Percentiles rank a stretch among this genome's conserved stretches.
Conservation (phyloP, 148 eudicot genomes). For the Tetragonia tetragonoides region DNA sequence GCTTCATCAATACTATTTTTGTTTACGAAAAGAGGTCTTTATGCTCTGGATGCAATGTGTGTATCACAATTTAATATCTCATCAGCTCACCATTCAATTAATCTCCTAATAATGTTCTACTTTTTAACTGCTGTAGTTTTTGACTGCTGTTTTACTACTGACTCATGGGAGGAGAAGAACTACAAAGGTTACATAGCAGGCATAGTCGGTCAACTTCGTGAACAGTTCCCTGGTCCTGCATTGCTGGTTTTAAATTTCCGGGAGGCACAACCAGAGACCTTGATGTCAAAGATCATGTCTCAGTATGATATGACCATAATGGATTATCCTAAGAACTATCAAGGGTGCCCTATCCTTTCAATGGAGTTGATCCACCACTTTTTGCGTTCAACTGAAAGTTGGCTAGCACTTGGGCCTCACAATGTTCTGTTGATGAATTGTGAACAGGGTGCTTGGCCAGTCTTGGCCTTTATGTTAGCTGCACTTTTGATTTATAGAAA, state of each 20-base stretch:
- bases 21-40: too few species aligned
- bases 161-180: slow-evolving; percentile 50
- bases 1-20: too few species aligned
- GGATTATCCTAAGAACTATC: slow-evolving; percentile 85
- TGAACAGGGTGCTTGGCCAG: slow-evolving; percentile 93
- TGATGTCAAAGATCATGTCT: slow-evolving; percentile 55
- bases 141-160: slow-evolving; percentile 74
- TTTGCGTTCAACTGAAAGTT: slow-evolving; percentile 80
- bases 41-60: background rate
- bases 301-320: slow-evolving; percentile 76
- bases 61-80: background rate
- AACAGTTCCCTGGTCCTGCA: slow-evolving; percentile 67
- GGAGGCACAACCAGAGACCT: slow-evolving; percentile 41
- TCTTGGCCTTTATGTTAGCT: slow-evolving; percentile 86
- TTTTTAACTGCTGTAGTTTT: slow-evolving; percentile 47
- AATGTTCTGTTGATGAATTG: slow-evolving; percentile 89
- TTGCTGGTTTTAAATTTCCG: slow-evolving; percentile 77
- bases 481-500: slow-evolving; percentile 73
- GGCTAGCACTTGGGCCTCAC: slow-evolving; percentile 74
- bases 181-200: slow-evolving; percentile 64
- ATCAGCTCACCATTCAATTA: background rate
- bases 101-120: background rate
- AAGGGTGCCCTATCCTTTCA: slow-evolving; percentile 77
- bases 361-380: slow-evolving; percentile 86
- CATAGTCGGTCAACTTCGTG: slow-evolving; percentile 54